Conservation (phyloP, 768 basidiomycete genomes). For the Asterophora parasitica region DNA sequence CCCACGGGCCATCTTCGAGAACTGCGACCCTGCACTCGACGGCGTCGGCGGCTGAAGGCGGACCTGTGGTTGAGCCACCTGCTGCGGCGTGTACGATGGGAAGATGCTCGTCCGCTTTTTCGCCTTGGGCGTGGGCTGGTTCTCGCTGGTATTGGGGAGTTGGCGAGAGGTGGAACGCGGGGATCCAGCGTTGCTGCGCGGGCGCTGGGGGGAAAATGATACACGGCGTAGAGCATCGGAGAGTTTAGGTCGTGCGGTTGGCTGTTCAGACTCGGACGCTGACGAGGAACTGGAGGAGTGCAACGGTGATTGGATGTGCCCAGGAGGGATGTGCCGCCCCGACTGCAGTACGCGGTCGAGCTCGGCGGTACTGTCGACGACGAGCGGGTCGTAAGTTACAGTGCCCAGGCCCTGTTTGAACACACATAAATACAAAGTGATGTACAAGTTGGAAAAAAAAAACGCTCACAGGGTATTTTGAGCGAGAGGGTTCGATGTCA, state of each 20-base stretch:
- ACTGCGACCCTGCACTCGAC: conserved; percentile 48
- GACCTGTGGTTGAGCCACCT: conserved; percentile 41
- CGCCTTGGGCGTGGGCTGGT: conserved; percentile 30
- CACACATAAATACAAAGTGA: too few relatives aligned
- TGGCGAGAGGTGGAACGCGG: conserved; percentile 18
- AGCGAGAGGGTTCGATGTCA: conserved; percentile 47
- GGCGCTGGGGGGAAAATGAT: conserved; percentile 74
- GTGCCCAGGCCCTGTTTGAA: conserved; percentile 24
- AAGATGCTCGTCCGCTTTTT: conserved; percentile 24
- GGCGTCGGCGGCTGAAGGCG: conserved; percentile 60
- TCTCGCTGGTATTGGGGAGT: conserved; percentile 8
- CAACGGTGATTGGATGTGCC: conserved; percentile 42
- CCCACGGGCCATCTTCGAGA: conserved; percentile 55
- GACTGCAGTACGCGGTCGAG: conserved; percentile 57
- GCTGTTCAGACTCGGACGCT: conserved; percentile 45
- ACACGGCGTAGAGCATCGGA: conserved; percentile 67
- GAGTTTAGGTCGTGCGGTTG: conserved; percentile 54
- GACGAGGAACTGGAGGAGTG: conserved; percentile 45
- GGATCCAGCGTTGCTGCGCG: conserved; percentile 40
- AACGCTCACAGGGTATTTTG: conserved; percentile 41
- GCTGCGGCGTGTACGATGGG: conserved; percentile 20
- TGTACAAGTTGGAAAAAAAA: conserved; percentile 2
- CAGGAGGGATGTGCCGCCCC: conserved; percentile 35
- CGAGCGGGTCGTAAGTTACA: conserved; percentile 48
- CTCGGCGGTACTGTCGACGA: conserved; percentile 59